Evolutionary conservation across 2,329 filamentous ascomycete genomes (phyloP).

Genomic region (Stylonectria norvegica): DNA sequence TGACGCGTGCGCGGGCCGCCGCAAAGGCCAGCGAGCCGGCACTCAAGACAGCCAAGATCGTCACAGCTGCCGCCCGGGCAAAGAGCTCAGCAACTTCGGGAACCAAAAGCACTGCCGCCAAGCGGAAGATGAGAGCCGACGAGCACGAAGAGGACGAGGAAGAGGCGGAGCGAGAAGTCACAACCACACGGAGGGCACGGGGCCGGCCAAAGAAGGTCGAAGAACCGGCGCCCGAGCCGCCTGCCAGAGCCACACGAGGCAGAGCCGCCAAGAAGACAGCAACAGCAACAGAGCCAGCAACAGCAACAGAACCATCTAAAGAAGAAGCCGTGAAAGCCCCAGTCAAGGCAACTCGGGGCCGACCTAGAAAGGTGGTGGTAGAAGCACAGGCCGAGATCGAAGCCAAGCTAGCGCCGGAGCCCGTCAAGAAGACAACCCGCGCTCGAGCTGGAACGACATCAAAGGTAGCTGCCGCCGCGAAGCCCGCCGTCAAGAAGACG

Average conservation of each 20-base stretch:
- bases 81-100: constrained; percentile 36
- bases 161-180: constrained; percentile 31
- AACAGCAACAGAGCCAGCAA: constrained; percentile 9
- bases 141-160: constrained; percentile 50
- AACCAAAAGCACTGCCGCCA: constrained; percentile 35
- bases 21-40: constrained; percentile 39
- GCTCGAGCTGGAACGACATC: constrained; percentile 25
- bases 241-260: constrained; percentile 28
- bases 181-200: constrained; percentile 40
- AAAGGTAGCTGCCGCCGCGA: constrained; percentile 34
- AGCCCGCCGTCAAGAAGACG: constrained; percentile 53
- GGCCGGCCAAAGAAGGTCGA: constrained; percentile 41
- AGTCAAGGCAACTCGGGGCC: constrained; percentile 39
- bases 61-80: constrained; percentile 48
- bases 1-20: constrained; percentile 50
- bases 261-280: constrained; percentile 28
- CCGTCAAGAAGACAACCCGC: constrained; percentile 33
- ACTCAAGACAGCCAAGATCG: constrained; percentile 42
- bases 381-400: constrained; percentile 17
- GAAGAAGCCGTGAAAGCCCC: constrained; percentile 25
- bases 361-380: constrained; percentile 40
- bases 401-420: constrained; percentile 24
- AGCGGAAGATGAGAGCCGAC: constrained; percentile 53
- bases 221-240: constrained; percentile 20
- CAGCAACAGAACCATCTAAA: constrained; percentile 19